Conservation (phyloP, 257 asterid genomes). For the Verbena officinalis region DNA sequence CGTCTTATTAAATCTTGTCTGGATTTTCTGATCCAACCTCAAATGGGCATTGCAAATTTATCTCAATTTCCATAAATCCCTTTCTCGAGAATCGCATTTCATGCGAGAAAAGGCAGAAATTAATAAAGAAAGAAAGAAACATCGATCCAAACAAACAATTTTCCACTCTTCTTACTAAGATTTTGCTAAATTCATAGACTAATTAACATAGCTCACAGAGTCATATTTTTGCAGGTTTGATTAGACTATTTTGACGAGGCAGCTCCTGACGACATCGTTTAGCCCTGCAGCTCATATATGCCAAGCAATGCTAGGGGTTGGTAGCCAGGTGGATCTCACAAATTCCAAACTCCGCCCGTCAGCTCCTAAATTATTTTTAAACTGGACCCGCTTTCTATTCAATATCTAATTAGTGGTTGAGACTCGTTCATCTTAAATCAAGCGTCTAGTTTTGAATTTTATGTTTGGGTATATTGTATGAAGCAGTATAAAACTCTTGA, state of each 20-base stretch:
- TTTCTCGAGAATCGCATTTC: background rate
- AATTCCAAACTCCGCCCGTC: too few relatives aligned
- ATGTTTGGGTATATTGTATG: too few relatives aligned
- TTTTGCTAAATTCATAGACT: background rate
- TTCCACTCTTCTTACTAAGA: slow-evolving; percentile 15
- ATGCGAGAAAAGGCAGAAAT: background rate
- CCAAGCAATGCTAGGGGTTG: too few relatives aligned
- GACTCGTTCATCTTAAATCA: too few relatives aligned
- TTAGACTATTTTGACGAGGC: background rate
- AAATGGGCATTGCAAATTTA: background rate
- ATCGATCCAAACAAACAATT: slow-evolving; percentile 37
- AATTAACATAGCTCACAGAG: background rate
- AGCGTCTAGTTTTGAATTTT: too few relatives aligned
- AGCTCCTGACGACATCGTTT: slow-evolving; percentile 32
- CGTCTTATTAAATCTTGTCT: slow-evolving; percentile 24
- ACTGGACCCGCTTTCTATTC: too few relatives aligned
- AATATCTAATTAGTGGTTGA: too few relatives aligned
- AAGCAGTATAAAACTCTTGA: too few relatives aligned
- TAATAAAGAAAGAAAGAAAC: background rate
- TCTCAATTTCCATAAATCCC: background rate
- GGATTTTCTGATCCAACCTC: slow-evolving; percentile 20
- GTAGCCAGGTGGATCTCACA: too few relatives aligned
- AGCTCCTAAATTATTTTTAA: too few relatives aligned
- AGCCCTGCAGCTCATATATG: slow-evolving; percentile 13
- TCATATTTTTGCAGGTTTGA: background rate